Conservation (phyloP, 2,329 filamentous ascomycete species). For the Thielaviopsis euricoi region DNA sequence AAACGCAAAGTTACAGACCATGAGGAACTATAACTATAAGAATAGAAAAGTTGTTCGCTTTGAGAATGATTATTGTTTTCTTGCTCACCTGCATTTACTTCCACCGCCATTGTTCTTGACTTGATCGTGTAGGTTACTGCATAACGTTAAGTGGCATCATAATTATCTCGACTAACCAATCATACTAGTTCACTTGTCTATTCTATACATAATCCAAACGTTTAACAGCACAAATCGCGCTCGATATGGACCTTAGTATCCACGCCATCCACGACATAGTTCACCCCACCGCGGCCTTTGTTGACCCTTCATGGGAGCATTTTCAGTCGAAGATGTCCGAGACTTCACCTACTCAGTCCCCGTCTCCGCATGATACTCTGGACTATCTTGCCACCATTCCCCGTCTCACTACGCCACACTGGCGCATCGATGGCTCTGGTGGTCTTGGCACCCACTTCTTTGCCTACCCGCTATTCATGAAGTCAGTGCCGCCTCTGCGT, state of each 20-base stretch:
- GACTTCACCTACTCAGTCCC: not conserved
- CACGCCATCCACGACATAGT: conserved; percentile 37
- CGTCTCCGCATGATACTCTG: not conserved
- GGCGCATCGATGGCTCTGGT: conserved; percentile 43
- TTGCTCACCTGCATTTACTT: too few species aligned
- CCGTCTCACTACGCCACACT: conserved; percentile 26
- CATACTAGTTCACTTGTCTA: not conserved
- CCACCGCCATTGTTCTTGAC: too few species aligned
- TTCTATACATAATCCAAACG: not conserved
- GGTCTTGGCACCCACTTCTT: conserved; percentile 42
- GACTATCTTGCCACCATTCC: conserved; percentile 34
- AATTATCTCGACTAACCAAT: not conserved
- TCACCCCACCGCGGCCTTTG: conserved; percentile 40
- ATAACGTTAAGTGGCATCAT: not conserved
- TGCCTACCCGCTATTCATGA: conserved; percentile 35
- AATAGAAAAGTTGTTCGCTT: too few species aligned
- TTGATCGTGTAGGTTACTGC: not conserved
- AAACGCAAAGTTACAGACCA: too few species aligned
- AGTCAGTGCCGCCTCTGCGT: conserved; percentile 30
- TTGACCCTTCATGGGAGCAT: not conserved
- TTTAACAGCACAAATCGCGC: not conserved
- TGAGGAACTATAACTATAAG: too few species aligned
- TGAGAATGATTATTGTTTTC: too few species aligned
- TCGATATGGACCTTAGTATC: conserved; percentile 36
- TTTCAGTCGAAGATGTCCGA: not conserved